Conservation (phyloP, 2,329 filamentous ascomycete species). For the Ophiocordyceps camponoti-leonardi region DNA sequence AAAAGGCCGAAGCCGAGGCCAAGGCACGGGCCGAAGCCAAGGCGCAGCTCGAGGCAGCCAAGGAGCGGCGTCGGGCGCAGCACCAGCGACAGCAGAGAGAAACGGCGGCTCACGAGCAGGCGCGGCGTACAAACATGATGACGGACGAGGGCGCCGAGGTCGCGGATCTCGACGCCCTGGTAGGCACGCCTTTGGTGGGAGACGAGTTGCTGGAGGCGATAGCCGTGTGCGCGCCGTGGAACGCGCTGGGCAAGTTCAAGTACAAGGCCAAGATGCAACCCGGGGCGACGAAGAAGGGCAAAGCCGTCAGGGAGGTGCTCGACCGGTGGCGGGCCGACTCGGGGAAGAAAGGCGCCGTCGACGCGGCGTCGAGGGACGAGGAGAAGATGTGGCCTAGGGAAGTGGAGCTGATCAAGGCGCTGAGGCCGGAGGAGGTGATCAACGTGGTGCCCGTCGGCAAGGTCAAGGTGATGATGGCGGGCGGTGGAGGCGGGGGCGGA, state of each 20-base stretch:
- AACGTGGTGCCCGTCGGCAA: conserved; percentile 68
- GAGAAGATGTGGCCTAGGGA: conserved; percentile 77
- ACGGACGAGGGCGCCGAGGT: conserved; percentile 44
- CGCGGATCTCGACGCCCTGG: conserved; percentile 38
- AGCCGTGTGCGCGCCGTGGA: conserved; percentile 48
- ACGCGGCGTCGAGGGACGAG: conserved; percentile 40
- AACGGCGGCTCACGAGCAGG: conserved; percentile 61
- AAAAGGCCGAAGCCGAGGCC: conserved; percentile 52
- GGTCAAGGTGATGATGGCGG: conserved; percentile 60
- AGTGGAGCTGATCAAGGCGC: conserved; percentile 63
- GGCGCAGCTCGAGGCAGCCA: conserved; percentile 49
- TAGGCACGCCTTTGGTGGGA: conserved; percentile 61
- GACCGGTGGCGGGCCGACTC: conserved; percentile 58
- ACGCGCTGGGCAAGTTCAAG: conserved; percentile 52
- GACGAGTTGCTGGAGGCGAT: conserved; percentile 64
- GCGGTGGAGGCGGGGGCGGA: conserved; percentile 23
- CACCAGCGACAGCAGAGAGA: conserved; percentile 62
- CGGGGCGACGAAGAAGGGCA: conserved; percentile 79
- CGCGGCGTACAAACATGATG: conserved; percentile 40
- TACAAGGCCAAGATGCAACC: conserved; percentile 95
- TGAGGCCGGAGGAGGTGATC: conserved; percentile 69
- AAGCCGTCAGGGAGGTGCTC: conserved; percentile 82
- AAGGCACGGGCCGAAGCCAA: conserved; percentile 51
- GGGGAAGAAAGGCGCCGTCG: conserved; percentile 36
- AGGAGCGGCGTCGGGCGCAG: conserved; percentile 61